Base-by-base conservation (phyloP, 352 stramenopile species). In the Phytophthora aleatoria region DNA sequence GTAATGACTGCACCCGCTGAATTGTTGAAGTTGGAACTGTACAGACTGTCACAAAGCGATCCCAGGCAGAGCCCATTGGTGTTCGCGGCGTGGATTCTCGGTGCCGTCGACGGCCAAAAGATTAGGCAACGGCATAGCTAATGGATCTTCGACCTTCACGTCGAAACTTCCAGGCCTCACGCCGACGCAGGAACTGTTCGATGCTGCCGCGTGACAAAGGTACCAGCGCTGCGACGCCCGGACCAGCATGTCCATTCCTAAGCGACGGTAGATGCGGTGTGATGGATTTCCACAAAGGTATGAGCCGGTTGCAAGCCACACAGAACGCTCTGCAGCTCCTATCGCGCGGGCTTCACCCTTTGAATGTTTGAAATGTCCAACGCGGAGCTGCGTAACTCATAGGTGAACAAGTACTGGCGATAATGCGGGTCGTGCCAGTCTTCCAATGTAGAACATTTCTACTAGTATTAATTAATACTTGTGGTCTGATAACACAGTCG, bases 81-180 rank as follows among this genome's bases (percentile, higher is more conserved):
- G 57, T 67, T 59, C 56, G 43, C 44, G n/a, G 47, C 38, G 45
- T 60, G 51, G 57, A 63, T 68, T 71, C 52, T 50, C 50, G n/a
- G 11, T 26, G 51, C 42, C 3, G 35, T 11, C 5, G 43, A 44
- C 16, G 27, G 1, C 26, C 49, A 38, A 48, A 52, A 24, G 16
- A 58, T 62, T 63, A 68, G 64, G 48, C 35, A 72, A 72, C 28
- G 10, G 8, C 53, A 57, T 73, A 65, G 11, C 39, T 67, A 68
- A 71, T 56, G 57, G 13, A 49, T 47, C 45, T 26, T 45, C 26
- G 36, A 10, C 24, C 51, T 52, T 42, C 61, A 31, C 26, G 30
- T 31, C 41, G 49, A 3, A 26, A n/a, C 30, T 27, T 48, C 50
- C 15, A 28, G 31, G 24, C 38, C 4, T 43, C 47, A 50, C 26